Conservation (phyloP, 805 yeast species). For the Metschnikowia matae region DNA sequence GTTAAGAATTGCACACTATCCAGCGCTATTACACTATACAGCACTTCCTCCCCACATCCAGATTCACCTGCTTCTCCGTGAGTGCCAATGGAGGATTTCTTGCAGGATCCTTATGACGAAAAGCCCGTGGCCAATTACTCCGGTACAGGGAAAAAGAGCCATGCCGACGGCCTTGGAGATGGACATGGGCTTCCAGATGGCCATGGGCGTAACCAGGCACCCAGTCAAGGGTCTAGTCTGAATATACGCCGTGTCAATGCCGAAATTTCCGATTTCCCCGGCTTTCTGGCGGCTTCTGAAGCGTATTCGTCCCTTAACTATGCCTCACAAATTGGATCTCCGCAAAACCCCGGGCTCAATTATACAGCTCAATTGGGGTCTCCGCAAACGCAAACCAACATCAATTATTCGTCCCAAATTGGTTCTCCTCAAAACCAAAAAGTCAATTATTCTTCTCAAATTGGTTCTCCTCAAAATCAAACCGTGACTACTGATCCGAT, state of each 20-base stretch:
- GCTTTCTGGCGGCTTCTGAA: background rate
- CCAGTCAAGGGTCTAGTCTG: no score
- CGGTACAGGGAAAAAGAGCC: background rate
- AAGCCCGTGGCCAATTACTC: background rate
- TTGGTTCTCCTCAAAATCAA: background rate
- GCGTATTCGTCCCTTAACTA: background rate
- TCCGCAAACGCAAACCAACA: background rate
- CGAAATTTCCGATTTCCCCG: background rate
- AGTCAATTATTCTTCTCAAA: background rate
- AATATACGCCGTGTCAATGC: background rate
- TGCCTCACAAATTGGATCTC: background rate
- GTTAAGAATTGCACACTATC: no score
- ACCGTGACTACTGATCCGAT: conserved; percentile 11
- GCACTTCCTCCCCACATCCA: no score
- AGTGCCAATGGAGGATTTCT: conserved; percentile 10
- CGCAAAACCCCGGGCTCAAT: background rate
- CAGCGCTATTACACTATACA: no score
- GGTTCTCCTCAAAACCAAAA: background rate
- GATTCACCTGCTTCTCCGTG: background rate
- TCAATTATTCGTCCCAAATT: background rate
- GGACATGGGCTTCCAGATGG: background rate
- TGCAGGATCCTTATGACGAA: conserved; percentile 11
- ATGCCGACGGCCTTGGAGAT: background rate
- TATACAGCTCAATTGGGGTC: no score
- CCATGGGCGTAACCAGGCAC: background rate